Conservation (phyloP, 805 yeast genomes). For the Starmerella khaoyaiensis region DNA sequence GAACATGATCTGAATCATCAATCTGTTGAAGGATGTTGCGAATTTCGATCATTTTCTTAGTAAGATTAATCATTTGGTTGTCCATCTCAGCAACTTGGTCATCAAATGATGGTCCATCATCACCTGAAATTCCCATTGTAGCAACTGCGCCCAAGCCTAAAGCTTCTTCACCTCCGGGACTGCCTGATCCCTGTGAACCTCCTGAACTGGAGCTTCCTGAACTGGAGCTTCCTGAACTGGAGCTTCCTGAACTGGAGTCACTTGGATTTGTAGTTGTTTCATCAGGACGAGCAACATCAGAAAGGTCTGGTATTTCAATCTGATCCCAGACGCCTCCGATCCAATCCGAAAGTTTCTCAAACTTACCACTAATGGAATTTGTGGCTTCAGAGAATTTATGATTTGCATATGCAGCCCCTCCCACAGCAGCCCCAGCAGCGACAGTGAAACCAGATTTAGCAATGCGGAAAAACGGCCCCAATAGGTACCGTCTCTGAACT, state of each 20-base stretch:
- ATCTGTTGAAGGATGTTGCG: slow-evolving; percentile 63
- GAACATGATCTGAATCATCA: slow-evolving; percentile 62
- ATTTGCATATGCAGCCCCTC: slow-evolving; percentile 85
- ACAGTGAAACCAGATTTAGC: slow-evolving; percentile 40
- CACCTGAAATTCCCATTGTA: slow-evolving; percentile 36
- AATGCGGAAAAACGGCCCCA: slow-evolving; percentile 21
- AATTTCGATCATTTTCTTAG: slow-evolving; percentile 95
- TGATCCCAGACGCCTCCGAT: slow-evolving; percentile 26
- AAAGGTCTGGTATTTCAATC: slow-evolving; percentile 11
- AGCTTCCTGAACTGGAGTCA: slow-evolving; percentile 1
- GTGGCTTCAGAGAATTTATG: slow-evolving; percentile 86
- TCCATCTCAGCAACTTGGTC: slow-evolving; percentile 43
- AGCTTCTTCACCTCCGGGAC: slow-evolving; percentile 22
- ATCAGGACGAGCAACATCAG: slow-evolving; percentile 1
- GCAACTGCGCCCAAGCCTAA: slow-evolving; percentile 37
- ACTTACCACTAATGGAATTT: slow-evolving; percentile 50
- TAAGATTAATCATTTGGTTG: slow-evolving; percentile 69
- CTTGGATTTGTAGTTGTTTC: slow-evolving; percentile 3
- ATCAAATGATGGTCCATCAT: slow-evolving; percentile 26
- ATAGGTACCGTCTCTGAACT: slow-evolving; percentile 19
- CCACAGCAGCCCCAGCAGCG: slow-evolving; percentile 78
- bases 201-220: not conserved
- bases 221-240: not conserved
- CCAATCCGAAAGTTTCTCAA: slow-evolving; percentile 47
- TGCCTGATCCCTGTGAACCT: slow-evolving; percentile 1